Evolutionary conservation across 768 basidiomycete species (phyloP), one percentile per base, ranked within the genome.

Genomic region (Serendipita sp.): DNA sequence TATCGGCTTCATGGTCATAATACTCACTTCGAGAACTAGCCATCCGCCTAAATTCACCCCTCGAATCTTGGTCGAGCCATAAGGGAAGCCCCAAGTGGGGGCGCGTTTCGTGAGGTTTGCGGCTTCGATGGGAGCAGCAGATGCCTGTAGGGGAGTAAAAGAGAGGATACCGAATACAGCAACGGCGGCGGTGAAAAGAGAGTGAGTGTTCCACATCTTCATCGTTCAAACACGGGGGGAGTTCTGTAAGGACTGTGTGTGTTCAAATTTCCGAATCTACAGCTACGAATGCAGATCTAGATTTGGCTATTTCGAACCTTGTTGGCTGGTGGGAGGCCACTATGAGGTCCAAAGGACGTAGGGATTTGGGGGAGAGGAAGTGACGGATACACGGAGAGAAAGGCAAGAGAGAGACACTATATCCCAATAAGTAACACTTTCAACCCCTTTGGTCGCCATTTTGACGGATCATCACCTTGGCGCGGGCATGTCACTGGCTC

Each of bases 11-110:
- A 24, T 24, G 24, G 24, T 41, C 16, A 63, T 65, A 67, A 24
- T 11, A 68, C 76, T 34, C 38, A 79, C 80, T 76, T 81, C 81
- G 30, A 81, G 73, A 8, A 82, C 75, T 45, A 83, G 78, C 81
- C 81, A 83, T 2, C 82, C 81, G 32, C 89, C 90, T 32, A 92
- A 80, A 74, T 88, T 92, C 68, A 92, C 90, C 65, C 90, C 90
- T 11, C 89, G 83, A 56, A 92, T 83, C 69, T 84, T 86, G 75
- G 82, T 67, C 3, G 79, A 78, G 30, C 88, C 89, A 68, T 91
- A 91, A 3, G 87, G 78, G 70, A 90, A 90, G 62, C 82, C 80
- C 24, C 79, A 81, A 35, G 72, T 73, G 65, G 83, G 72, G 10
- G 75, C 54, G n/a, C 65, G 54, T 2, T 60, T 60, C 16, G 56